Evolutionary conservation across 176 grass and related monocot species (phyloP).

Genomic region (Ampelocalamus luodianensis): DNA sequence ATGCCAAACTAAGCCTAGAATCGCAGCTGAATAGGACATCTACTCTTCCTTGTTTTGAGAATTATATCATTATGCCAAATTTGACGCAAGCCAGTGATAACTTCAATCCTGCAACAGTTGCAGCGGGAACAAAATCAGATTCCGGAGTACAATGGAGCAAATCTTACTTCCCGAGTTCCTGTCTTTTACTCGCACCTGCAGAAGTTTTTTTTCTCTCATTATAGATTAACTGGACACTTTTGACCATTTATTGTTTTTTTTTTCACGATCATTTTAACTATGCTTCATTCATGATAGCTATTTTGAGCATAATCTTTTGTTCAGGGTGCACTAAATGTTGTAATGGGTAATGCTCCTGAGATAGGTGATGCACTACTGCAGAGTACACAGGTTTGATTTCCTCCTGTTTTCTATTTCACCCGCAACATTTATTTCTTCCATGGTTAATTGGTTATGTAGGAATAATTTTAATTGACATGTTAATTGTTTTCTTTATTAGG

Average conservation of each 20-base stretch:
- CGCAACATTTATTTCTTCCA: not conserved
- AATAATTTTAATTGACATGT: conserved; percentile 41
- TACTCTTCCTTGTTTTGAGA: not conserved
- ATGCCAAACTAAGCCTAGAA: not conserved
- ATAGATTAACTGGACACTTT: conserved; percentile 24
- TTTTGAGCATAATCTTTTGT: conserved; percentile 45
- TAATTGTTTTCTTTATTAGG: conserved; percentile 62
- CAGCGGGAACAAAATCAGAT: not conserved
- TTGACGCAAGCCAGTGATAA: not conserved
- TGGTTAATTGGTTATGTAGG: conserved; percentile 11
- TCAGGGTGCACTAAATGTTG: conserved; percentile 85
- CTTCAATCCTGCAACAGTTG: not conserved
- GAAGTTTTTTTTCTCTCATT: not conserved
- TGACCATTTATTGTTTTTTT: not conserved
- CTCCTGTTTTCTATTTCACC: not conserved
- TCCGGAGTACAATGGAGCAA: not conserved
- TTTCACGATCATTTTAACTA: conserved; percentile 14
- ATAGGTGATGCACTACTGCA: conserved; percentile 83
- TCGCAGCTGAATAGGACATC: not conserved
- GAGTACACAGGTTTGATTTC: conserved; percentile 71
- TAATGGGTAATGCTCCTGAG: conserved; percentile 91
- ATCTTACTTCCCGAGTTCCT: not conserved
- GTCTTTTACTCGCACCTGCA: conserved; percentile 22
- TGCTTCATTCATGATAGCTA: conserved; percentile 20
- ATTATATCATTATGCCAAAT: conserved; percentile 1